Evolutionary conservation across 176 grass and related monocot species (phyloP), one percentile per base, ranked within the genome.

Genomic region (Ensete ventricosum): DNA sequence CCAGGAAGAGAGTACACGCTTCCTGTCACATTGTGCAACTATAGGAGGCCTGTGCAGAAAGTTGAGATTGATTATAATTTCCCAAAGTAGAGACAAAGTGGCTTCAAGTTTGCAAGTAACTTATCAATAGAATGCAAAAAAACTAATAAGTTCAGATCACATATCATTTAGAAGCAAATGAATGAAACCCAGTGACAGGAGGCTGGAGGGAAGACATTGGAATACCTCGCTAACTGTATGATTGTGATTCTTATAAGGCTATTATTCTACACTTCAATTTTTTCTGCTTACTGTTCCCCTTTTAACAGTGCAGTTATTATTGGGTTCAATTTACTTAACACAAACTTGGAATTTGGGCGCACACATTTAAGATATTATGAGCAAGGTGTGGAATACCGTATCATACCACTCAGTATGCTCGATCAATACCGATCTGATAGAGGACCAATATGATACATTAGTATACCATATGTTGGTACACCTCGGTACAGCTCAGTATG

Each of bases 1-100:
- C 95, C 90, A 94, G 71, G 90, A 83, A 27, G 88, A 82, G 78
- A 99, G 90, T 23, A 99, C 90, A 50, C 95, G 86, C 69, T 87
- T 99, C 58, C 90, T 79, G 73, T 99, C 95, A 73, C 84, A 89
- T 3, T 79, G 83, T 60, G 95, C 90, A 81, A 99, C 95, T 83
- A 99, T 62, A 11, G 95, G 95, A 80, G 88, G 90, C 81, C 95
- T 99, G 71, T 26, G 53, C 22, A 26, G 25, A 74, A 50, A 16
- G 9, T 70, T 21, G 67, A 70, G 16, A 70, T 9, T 21, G 34
- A 4, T 50, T 70, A 51, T 10, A 50, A 20, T 50, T 50, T 48
- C 3, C 34, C 8, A 68, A 8, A 49, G 48, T 43, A 1, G 43
- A 43, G 25, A 49, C 25, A 63, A 68, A 26, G 63, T 29, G 13